Conservation (phyloP, 1,284 basidiomycete genomes). For the Hemileia vastatrix region DNA sequence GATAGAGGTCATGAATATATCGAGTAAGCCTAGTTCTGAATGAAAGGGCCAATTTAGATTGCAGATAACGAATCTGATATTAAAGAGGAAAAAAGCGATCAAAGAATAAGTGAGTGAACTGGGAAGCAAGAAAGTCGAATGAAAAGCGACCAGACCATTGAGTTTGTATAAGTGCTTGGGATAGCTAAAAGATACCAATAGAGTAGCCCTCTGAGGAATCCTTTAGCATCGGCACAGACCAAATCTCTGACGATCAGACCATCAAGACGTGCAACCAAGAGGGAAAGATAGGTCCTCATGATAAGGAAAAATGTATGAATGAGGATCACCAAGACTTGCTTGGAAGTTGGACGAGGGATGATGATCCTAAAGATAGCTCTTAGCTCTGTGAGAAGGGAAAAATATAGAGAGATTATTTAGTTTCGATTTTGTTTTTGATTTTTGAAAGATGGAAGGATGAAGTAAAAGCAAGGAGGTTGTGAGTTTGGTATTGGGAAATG, state of each 20-base stretch:
- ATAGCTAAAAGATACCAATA: slow-evolving; percentile 85
- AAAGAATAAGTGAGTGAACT: not conserved
- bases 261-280: slow-evolving; percentile 79
- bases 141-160: slow-evolving; percentile 58
- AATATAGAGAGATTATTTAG: not conserved
- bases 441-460: not conserved
- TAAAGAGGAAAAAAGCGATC: slow-evolving; percentile 1
- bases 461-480: not conserved
- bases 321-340: slow-evolving; percentile 65
- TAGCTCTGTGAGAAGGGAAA: slow-evolving; percentile 50
- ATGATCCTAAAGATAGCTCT: slow-evolving; percentile 65
- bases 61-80: slow-evolving; percentile 70
- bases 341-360: slow-evolving; percentile 57
- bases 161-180: slow-evolving; percentile 90
- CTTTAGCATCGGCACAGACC: slow-evolving; percentile 66
- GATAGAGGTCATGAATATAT: slow-evolving; percentile 86
- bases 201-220: slow-evolving; percentile 71
- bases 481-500: too few relatives aligned
- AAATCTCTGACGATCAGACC: slow-evolving; percentile 81
- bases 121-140: not conserved
- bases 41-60: slow-evolving; percentile 75
- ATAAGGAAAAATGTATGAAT: slow-evolving; percentile 81
- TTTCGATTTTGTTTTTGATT: not conserved
- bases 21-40: slow-evolving; percentile 79
- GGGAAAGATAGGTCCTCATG: slow-evolving; percentile 70